These are phyloP conservation scores for Pythium sukuiense DNA, from an alignment of 352 stramenopile species.

Conservation along the genomic window DNA sequence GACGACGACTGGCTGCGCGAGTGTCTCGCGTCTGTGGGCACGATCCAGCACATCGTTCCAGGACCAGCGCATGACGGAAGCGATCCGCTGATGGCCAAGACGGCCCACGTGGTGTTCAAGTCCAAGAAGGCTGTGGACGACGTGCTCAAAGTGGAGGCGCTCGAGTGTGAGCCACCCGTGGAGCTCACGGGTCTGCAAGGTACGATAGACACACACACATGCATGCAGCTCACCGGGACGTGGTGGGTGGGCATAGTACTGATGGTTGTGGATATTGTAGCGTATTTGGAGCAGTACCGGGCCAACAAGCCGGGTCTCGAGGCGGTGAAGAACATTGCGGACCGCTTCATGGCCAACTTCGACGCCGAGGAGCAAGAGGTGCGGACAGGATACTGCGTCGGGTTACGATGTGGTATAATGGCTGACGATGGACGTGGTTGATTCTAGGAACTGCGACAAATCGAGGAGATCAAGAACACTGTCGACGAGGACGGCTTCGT, in stretches of 20 bases:
- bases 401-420: background rate
- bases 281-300: slow-evolving; percentile 64
- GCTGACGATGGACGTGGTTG: slow-evolving; percentile 5
- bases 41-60: slow-evolving; percentile 61
- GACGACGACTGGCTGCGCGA: slow-evolving; percentile 59
- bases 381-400: background rate
- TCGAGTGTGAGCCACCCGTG: slow-evolving; percentile 36
- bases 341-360: slow-evolving; percentile 79
- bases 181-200: slow-evolving; percentile 37
- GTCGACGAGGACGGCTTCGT: slow-evolving; percentile 85
- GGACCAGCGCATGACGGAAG: slow-evolving; percentile 19
- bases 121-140: slow-evolving; percentile 54
- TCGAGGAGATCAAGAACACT: slow-evolving; percentile 76
- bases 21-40: slow-evolving; percentile 47
- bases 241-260: no score
- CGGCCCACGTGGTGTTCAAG: slow-evolving; percentile 80
- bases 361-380: slow-evolving; percentile 69
- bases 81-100: slow-evolving; percentile 35
- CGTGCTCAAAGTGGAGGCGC: slow-evolving; percentile 39
- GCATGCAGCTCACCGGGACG: no score
- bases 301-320: slow-evolving; percentile 64
- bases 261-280: slow-evolving; percentile 11
- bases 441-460: slow-evolving; percentile 45
- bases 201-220: slow-evolving; percentile 3
- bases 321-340: slow-evolving; percentile 62